phyloP scores from a whole-genome alignment of 2,329 filamentous ascomycete genomes.

The Aspergillus fumigatus region DNA sequence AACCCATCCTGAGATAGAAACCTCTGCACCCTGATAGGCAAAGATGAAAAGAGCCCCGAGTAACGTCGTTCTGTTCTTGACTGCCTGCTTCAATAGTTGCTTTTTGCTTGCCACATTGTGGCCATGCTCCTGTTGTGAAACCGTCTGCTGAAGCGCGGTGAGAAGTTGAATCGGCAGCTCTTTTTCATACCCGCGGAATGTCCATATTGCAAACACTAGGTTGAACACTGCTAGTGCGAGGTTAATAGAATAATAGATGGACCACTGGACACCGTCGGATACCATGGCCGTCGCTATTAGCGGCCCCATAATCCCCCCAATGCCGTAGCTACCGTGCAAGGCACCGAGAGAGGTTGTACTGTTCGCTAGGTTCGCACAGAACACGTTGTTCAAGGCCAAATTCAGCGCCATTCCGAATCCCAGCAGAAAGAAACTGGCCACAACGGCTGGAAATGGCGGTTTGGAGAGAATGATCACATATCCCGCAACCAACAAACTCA shows the following conservation, averaged over 20 bases:
- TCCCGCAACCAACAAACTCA: conserved; percentile 55
- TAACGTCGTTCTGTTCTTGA: conserved; percentile 58
- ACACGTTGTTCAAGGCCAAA: conserved; percentile 54
- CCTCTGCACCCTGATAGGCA: conserved; percentile 79
- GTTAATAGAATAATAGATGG: conserved; percentile 66
- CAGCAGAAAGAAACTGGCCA: conserved; percentile 65
- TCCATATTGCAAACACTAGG: conserved; percentile 57
- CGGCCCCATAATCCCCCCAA: conserved; percentile 62
- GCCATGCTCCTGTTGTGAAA: conserved; percentile 35
- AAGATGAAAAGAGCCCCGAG: conserved; percentile 79
- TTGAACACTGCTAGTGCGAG: conserved; percentile 56
- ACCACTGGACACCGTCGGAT: conserved; percentile 59
- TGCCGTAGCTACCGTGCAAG: conserved; percentile 43
- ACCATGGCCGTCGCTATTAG: conserved; percentile 71
- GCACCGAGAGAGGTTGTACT: conserved; percentile 46
- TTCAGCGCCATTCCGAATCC: conserved; percentile 50
- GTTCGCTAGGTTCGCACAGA: conserved; percentile 50
- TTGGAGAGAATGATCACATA: conserved; percentile 63
- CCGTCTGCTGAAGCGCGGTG: conserved; percentile 40
- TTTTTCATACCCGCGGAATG: conserved; percentile 66
- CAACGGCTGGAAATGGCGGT: conserved; percentile 66
- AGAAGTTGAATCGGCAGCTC: conserved; percentile 49
- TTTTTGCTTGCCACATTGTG: conserved; percentile 22
- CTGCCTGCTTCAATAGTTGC: conserved; percentile 43
- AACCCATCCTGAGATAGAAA: conserved; percentile 80